Evolutionary conservation across 2,329 filamentous ascomycete genomes (phyloP).

Genomic region (Penicillium decumbens): DNA sequence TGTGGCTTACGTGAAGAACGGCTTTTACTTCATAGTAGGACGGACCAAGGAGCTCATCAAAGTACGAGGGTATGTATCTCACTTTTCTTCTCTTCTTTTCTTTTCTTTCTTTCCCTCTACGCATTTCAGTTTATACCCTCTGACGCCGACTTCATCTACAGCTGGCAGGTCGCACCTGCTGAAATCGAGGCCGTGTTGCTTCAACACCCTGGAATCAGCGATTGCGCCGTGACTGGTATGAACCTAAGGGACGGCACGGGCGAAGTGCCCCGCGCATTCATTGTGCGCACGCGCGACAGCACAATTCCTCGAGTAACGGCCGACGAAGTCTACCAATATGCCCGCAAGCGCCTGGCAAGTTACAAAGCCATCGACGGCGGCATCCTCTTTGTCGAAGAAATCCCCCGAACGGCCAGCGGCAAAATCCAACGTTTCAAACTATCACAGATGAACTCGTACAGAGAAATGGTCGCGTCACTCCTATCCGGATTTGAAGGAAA

Average conservation of each 20-base stretch:
- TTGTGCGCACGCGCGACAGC: slow-evolving; percentile 35
- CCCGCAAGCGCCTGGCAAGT: slow-evolving; percentile 41
- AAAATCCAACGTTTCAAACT: slow-evolving; percentile 47
- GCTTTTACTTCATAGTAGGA: slow-evolving; percentile 39
- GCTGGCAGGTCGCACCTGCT: slow-evolving; percentile 48
- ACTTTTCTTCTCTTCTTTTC: too few species aligned
- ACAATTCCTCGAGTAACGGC: slow-evolving; percentile 28
- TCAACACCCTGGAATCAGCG: slow-evolving; percentile 42
- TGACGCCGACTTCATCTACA: slow-evolving; percentile 7
- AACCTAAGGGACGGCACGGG: slow-evolving; percentile 31
- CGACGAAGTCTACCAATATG: slow-evolving; percentile 43
- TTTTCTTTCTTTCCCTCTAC: too few species aligned
- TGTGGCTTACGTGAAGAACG: slow-evolving; percentile 35
- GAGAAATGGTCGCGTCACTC: slow-evolving; percentile 34
- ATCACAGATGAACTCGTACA: slow-evolving; percentile 38
- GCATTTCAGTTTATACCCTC: too few species aligned
- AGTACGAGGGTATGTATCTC: slow-evolving; percentile 39
- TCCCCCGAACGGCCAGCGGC: slow-evolving; percentile 48
- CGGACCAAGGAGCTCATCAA: slow-evolving; percentile 47
- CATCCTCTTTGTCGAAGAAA: slow-evolving; percentile 46
- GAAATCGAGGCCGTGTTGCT: slow-evolving; percentile 47
- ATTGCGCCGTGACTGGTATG: slow-evolving; percentile 47
- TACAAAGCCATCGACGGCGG: slow-evolving; percentile 49
- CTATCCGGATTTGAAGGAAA: slow-evolving; percentile 18
- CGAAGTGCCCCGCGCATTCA: slow-evolving; percentile 45